Evolutionary conservation across 768 basidiomycete species (phyloP), one percentile per base, ranked within the genome.

Genomic region (Thelephora ganbajun): DNA sequence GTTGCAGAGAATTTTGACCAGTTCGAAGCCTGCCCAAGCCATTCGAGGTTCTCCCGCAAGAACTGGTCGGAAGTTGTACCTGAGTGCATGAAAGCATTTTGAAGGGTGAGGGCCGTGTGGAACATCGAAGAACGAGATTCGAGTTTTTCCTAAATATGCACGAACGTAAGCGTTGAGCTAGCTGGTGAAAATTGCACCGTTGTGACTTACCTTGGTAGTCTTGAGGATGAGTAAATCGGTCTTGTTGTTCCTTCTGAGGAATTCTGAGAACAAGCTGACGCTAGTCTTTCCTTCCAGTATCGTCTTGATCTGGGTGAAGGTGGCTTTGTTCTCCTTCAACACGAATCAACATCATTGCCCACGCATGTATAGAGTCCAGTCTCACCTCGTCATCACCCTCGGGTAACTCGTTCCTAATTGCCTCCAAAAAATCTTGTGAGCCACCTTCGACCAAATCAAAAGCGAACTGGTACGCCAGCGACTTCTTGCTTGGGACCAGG

Each of bases 1-100:
- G 96, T 97, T 5, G 96, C 90, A 3, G 91, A 89, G 67, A 98
- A 99, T 59, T 98, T 99, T 23, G 91, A 88, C 96, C 96, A 99
- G 61, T 99, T 98, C 22, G 83, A 83, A 2, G 96, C 96, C 46
- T 89, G 75, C 9, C 79, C 87, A 3, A 99, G 77, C 92, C 93
- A 99, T 60, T 97, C 94, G 33, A 99, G 74, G 61, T 98, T 98
- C 46, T 97, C 89, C 11, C 92, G 80, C 16, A 99, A 70, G 68
- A 98, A 99, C 20, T 75, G 61, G 58, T 99, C 96, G 1, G 92
- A 93, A 0, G 92, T 91, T 2, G 96, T 99, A 43, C 96, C 96
- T n/a, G 94, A 81, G 59, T 96, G 83, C 80, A 94, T 93, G 63
- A 93, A 98, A 1, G 96, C 92, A 63, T 99, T 97, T 62, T 93